phyloP scores from a whole-genome alignment of 257 asterid genomes.

The Solanum bukasovii region DNA sequence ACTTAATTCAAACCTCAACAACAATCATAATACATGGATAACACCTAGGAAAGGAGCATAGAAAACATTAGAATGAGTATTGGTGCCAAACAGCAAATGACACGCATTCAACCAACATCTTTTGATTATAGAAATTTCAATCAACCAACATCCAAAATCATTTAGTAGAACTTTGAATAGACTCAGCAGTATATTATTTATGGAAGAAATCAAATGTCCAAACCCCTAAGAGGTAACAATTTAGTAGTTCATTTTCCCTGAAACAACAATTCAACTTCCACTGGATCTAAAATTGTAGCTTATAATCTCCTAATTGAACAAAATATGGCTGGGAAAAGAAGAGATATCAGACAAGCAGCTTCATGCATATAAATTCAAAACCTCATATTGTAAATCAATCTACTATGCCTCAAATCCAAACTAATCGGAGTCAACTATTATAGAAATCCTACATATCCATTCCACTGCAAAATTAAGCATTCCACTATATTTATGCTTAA shows the following conservation, averaged over 20 bases:
- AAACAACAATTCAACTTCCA: neutral
- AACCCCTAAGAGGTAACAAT: neutral
- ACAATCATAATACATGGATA: neutral
- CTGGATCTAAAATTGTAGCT: neutral
- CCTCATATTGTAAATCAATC: neutral
- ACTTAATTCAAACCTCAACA: slow-evolving; percentile 1
- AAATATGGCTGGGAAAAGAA: neutral
- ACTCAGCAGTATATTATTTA: neutral
- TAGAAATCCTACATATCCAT: neutral
- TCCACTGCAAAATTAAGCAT: neutral
- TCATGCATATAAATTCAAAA: neutral
- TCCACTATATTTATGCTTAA: neutral
- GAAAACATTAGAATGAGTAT: neutral
- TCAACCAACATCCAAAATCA: neutral
- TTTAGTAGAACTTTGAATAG: neutral
- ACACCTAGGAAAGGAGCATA: neutral
- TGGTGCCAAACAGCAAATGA: neutral
- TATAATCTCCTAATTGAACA: neutral
- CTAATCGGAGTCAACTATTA: neutral
- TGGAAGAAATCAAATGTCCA: neutral
- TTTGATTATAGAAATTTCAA: neutral
- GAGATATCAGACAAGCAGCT: neutral
- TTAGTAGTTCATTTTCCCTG: neutral
- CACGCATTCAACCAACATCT: neutral
- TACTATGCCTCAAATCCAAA: neutral